Conservation (phyloP, 2,329 filamentous ascomycete species). For the Cercospora sojina region DNA sequence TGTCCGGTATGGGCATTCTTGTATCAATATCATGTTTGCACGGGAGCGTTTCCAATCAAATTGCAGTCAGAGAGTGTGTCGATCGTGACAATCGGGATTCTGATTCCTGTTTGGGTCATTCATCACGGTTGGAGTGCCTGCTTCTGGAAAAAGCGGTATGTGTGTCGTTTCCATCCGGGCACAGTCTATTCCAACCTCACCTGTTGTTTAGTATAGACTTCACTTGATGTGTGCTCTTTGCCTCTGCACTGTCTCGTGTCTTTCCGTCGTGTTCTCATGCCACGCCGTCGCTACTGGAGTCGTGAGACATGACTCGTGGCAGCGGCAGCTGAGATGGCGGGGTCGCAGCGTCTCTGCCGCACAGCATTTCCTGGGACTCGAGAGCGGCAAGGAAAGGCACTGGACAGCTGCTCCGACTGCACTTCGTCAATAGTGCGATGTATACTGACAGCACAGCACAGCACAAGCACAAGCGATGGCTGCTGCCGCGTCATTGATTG, state of each 20-base stretch:
- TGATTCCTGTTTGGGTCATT: constrained; percentile 6
- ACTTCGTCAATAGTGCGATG: not conserved
- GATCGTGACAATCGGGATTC: constrained; percentile 1
- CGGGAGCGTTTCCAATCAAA: not conserved
- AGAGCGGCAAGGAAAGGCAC: not conserved
- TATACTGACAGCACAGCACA: not conserved
- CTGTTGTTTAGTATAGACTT: not conserved
- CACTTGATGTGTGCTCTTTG: not conserved
- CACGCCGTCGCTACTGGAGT: not conserved
- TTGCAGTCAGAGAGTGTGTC: not conserved
- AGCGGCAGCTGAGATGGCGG: not conserved
- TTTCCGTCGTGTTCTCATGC: not conserved
- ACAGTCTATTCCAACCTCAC: constrained; percentile 16
- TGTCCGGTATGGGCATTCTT: not conserved
- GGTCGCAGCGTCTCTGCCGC: not conserved
- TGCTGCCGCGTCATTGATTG: not conserved
- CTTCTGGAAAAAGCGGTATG: constrained; percentile 1
- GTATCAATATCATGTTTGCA: not conserved
- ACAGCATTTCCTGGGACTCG: not conserved
- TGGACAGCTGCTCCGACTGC: not conserved
- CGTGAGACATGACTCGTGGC: constrained; percentile 6
- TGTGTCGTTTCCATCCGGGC: not conserved
- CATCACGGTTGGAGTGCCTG: constrained; percentile 5
- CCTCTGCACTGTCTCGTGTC: not conserved
- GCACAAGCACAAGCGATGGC: not conserved